Evolutionary conservation across 495 filamentous ascomycete species (phyloP).

Genomic region (Rostrohypoxylon terebratum): DNA sequence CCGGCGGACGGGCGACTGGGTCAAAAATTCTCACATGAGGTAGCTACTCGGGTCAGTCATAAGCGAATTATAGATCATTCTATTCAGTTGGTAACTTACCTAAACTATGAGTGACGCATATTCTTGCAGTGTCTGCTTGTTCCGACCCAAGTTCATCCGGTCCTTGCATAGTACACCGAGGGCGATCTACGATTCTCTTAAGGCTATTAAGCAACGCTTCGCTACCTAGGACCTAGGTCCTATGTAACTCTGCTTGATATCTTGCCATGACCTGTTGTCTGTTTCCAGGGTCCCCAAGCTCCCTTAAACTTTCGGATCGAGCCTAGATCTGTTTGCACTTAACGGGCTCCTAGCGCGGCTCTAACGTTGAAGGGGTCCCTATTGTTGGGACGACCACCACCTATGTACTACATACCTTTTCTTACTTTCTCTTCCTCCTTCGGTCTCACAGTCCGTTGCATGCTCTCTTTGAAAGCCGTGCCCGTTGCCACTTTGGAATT

Average conservation of each 20-base stretch:
- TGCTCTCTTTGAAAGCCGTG: constrained; percentile 2
- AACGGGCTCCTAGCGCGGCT: constrained; percentile 39
- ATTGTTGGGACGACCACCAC: constrained; percentile 28
- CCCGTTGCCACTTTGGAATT: constrained; percentile 18
- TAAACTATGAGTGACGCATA: constrained; percentile 21
- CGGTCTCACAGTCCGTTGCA: background rate
- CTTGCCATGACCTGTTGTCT: constrained; percentile 21
- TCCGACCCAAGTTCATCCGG: constrained; percentile 25
- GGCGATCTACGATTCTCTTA: constrained; percentile 24
- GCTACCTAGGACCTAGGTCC: too few relatives aligned
- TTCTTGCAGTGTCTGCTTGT: constrained; percentile 20
- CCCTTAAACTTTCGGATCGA: constrained; percentile 36
- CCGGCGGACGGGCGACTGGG: constrained; percentile 22
- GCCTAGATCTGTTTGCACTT: constrained; percentile 36
- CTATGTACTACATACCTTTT: constrained; percentile 13
- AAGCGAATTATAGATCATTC: constrained; percentile 21
- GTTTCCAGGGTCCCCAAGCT: constrained; percentile 23
- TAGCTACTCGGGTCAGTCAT: constrained; percentile 16
- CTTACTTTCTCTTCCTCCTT: background rate
- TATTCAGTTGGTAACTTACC: constrained; percentile 17
- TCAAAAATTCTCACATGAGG: background rate
- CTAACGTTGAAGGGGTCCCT: constrained; percentile 15
- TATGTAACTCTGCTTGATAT: constrained; percentile 37
- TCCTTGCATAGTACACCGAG: constrained; percentile 17
- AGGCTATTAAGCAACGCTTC: constrained; percentile 22